A percentile compares a stretch with the other conserved stretches of the same genome.
Evolutionary conservation across 176 grass and related monocot species (phyloP).

Genomic region (Elymus sibiricus): DNA sequence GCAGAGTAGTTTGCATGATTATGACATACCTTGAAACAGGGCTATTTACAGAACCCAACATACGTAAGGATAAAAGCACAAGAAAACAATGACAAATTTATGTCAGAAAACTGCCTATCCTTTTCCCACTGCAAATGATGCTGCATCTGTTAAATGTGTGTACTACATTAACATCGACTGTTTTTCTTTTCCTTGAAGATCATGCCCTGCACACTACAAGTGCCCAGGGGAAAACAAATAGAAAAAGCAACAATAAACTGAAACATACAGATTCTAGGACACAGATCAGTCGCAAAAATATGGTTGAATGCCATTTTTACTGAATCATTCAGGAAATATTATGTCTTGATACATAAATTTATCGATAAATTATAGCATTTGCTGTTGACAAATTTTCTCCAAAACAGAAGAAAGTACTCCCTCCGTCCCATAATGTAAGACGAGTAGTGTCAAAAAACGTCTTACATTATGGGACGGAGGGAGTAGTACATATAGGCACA

Average conservation of each 20-base stretch:
- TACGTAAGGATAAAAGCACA: not conserved
- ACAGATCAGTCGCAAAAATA: not conserved
- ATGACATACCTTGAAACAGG: not conserved
- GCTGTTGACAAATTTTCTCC: constrained; percentile 10
- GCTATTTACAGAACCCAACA: not conserved
- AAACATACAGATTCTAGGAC: not conserved
- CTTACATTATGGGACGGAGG: too few species aligned
- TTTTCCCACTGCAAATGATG: not conserved
- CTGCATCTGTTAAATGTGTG: not conserved
- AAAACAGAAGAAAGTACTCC: constrained; percentile 11
- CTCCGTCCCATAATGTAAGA: too few species aligned
- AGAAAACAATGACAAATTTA: not conserved
- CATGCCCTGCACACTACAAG: not conserved
- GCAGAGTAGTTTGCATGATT: constrained; percentile 12
- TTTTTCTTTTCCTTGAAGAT: not conserved
- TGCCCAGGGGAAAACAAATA: not conserved
- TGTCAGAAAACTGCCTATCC: not conserved
- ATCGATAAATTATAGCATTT: constrained; percentile 12
- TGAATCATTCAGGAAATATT: constrained; percentile 6
- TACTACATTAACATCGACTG: not conserved
- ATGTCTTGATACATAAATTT: not conserved
- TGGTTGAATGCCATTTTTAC: not conserved
- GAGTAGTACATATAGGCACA: constrained; percentile 1
- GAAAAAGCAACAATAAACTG: not conserved
- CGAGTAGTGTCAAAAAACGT: too few species aligned